A percentile compares a stretch with the other conserved stretches of the same genome.
Conservation (phyloP, 2,329 filamentous ascomycete species). For the Fusarium newnesense region DNA sequence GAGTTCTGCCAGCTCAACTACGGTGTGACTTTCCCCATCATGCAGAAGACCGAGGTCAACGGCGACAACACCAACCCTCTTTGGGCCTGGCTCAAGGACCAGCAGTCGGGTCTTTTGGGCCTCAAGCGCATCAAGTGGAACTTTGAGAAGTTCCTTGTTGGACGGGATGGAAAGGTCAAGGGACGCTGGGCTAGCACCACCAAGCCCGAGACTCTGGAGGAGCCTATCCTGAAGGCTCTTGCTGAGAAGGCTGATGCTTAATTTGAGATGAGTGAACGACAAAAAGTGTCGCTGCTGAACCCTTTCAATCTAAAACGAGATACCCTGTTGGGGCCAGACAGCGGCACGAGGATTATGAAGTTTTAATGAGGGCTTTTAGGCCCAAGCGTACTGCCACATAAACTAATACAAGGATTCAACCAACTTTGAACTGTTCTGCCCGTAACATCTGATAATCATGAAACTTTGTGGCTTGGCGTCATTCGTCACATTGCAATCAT, state of each 20-base stretch:
- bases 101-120: conserved; percentile 85
- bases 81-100: conserved; percentile 78
- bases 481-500: neutral
- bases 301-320: conserved; percentile 32
- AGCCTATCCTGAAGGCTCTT: conserved; percentile 79
- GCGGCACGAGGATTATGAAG: neutral
- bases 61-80: conserved; percentile 82
- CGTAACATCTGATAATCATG: neutral
- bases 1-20: conserved; percentile 93
- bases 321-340: conserved; percentile 24
- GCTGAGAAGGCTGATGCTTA: conserved; percentile 29
- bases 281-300: neutral
- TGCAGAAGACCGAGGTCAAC: conserved; percentile 95
- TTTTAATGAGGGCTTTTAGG: conserved; percentile 15
- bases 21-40: conserved; percentile 86
- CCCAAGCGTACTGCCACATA: conserved; percentile 5
- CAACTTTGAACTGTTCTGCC: neutral
- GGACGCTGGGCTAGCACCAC: conserved; percentile 87
- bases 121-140: conserved; percentile 98
- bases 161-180: conserved; percentile 85
- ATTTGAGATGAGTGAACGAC: neutral
- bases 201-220: conserved; percentile 85
- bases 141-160: conserved; percentile 98
- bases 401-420: conserved; percentile 14
- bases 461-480: neutral